Conservation (phyloP, 2,329 filamentous ascomycete genomes). For the Nemania sp. region DNA sequence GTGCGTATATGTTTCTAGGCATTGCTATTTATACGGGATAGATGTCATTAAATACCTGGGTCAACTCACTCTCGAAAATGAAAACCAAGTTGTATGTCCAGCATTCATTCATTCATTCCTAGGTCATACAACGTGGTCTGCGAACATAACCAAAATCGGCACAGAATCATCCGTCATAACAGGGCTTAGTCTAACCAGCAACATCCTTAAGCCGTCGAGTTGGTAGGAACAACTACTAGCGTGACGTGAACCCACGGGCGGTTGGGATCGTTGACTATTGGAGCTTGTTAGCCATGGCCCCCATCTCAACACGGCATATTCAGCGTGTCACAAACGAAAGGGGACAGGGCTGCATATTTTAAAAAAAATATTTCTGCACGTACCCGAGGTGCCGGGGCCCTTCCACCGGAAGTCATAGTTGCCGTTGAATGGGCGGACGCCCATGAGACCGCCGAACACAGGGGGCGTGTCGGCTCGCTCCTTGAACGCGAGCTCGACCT, state of each 20-base stretch:
- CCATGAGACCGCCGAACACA: conserved; percentile 54
- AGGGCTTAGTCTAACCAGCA: background rate
- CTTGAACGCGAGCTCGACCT: conserved; percentile 54
- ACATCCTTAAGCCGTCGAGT: background rate
- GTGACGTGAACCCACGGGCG: conserved; percentile 40
- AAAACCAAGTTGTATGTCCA: background rate
- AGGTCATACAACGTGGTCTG: background rate
- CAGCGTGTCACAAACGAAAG: background rate
- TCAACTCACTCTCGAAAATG: background rate
- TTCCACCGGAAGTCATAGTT: conserved; percentile 59
- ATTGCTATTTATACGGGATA: background rate
- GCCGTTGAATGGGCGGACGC: conserved; percentile 55
- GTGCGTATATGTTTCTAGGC: no score
- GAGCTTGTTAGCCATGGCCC: background rate
- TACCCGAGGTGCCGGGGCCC: conserved; percentile 55
- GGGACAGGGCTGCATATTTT: background rate
- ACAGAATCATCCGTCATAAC: background rate
- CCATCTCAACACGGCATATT: background rate
- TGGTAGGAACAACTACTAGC: conserved; percentile 28
- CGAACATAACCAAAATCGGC: background rate
- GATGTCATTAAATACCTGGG: background rate
- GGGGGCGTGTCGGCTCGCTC: conserved; percentile 44
- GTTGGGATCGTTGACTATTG: conserved; percentile 37
- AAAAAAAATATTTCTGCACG: no score
- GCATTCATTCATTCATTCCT: background rate